Conservation (phyloP, 768 basidiomycete genomes). For the Cystobasidium ongulense region DNA sequence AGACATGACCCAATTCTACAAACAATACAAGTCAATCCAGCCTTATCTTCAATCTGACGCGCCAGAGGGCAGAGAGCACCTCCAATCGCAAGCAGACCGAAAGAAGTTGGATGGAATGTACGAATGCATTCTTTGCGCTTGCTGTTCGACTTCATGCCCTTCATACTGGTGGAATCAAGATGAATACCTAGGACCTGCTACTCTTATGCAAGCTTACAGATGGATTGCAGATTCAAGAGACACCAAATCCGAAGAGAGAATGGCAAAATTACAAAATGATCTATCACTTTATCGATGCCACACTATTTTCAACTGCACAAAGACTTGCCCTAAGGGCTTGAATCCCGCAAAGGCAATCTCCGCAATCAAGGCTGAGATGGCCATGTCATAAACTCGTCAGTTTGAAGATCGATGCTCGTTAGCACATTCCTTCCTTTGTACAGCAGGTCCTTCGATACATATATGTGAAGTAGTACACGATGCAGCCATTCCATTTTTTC, state of each 20-base stretch:
- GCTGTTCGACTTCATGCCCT: conserved; percentile 96
- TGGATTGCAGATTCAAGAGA: conserved; percentile 98
- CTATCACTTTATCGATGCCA: conserved; percentile 96
- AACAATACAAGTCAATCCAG: conserved; percentile 99
- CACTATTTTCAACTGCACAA: conserved; percentile 94
- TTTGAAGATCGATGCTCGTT: no score
- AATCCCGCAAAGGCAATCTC: conserved; percentile 29
- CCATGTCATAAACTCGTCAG: not conserved
- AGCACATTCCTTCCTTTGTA: no score
- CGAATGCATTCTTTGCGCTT: conserved; percentile 72
- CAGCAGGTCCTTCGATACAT: no score
- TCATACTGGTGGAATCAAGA: conserved; percentile 99
- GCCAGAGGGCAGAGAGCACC: conserved; percentile 54
- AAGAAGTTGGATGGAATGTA: conserved; percentile 95
- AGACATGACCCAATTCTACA: conserved; percentile 69
- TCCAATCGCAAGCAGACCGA: conserved; percentile 84
- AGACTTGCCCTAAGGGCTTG: conserved; percentile 87
- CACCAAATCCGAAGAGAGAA: conserved; percentile 64
- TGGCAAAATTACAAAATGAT: conserved; percentile 88
- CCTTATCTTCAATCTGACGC: conserved; percentile 70
- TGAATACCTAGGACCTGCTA: conserved; percentile 93
- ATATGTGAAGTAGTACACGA: not conserved
- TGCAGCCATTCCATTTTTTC: not conserved
- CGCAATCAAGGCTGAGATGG: not conserved
- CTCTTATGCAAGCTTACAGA: conserved; percentile 63